phyloP scores from a whole-genome alignment of 495 filamentous ascomycete species.

The Trypethelium eluteriae region DNA sequence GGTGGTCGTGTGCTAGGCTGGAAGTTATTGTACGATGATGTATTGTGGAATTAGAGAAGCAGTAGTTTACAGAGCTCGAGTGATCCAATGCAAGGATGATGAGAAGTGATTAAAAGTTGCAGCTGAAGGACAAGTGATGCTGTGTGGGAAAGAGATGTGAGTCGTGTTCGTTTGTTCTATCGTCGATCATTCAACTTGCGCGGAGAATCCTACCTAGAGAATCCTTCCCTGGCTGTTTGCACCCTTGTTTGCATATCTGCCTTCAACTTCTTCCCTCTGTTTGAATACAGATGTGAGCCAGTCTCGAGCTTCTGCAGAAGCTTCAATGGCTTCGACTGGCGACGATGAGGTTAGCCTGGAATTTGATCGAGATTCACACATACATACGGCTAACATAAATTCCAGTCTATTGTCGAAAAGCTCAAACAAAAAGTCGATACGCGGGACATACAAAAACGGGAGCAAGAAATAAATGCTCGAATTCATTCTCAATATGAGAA shows the following conservation, averaged over 20 bases:
- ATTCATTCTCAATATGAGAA: slow-evolving; percentile 59
- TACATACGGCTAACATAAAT: background rate
- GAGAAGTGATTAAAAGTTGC: no score
- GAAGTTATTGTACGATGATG: background rate
- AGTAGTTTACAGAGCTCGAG: no score
- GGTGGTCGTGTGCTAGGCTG: slow-evolving; percentile 5
- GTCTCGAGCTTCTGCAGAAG: background rate
- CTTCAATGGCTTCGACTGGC: slow-evolving; percentile 2
- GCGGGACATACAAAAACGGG: slow-evolving; percentile 50
- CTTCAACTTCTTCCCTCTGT: background rate
- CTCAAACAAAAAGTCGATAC: slow-evolving; percentile 56
- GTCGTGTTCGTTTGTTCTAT: background rate
- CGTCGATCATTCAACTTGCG: background rate
- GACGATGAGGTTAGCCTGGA: background rate
- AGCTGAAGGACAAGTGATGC: background rate
- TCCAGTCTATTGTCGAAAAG: slow-evolving; percentile 39
- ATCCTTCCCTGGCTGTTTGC: background rate
- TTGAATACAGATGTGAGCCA: background rate
- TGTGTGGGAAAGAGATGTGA: background rate
- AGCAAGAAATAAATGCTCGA: slow-evolving; percentile 54
- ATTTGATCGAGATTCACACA: no score
- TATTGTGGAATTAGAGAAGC: background rate
- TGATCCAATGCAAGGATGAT: no score
- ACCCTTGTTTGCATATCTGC: background rate
- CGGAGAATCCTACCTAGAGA: background rate